Base-by-base conservation (phyloP, 106 monocot genomes). In the Platanthera zijinensis region DNA sequence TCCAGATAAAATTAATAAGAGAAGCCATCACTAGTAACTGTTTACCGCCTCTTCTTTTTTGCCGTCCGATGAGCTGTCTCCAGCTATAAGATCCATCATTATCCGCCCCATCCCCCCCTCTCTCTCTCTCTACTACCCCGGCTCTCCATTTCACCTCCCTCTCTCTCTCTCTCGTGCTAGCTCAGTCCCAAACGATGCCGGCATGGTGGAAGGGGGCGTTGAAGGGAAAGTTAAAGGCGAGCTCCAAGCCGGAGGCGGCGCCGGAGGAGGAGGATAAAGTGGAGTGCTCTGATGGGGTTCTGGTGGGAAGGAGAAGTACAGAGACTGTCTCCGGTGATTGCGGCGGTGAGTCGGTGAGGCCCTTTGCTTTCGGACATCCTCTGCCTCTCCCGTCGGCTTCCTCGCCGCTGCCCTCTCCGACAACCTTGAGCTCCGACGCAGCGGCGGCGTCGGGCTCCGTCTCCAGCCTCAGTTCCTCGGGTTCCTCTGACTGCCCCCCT, bases 181-280 rank as follows among this genome's bases (percentile, higher is more conserved):
- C 12, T 17, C 28, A 22, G 15, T 51, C 45, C 28, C 46, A 10
- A 4, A 74, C 12, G 76, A 90, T 90, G 90, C 85, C 87, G 64
- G 61, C 78, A 10, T 88, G 90, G 90, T 90, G 90, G 90, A 80
- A 81, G 71, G 73, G 85, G 63, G 88, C 78, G 64, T 66, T 67
- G 30, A 85, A 81, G 46, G 72, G 79, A 11, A 85, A 78, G 10
- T 72, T 50, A 17, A 74, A 74, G 54, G 32, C 12, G 73, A 73
- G 28, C 73, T 15, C 51, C 9, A 73, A 51, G 52, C 48, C 70
- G 46, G 12, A 15, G 48, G 17, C 48, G 15, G 13, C 70, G 14
- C 48, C 6, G 51, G 25, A 51, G 73, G 10, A 51, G 19, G 21
- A 25, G 73, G 45, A 73, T 3, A 46, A 74, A 10, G 72, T 3